Evolutionary conservation across 768 basidiomycete genomes (phyloP).

Genomic region (Trametes meyenii): DNA sequence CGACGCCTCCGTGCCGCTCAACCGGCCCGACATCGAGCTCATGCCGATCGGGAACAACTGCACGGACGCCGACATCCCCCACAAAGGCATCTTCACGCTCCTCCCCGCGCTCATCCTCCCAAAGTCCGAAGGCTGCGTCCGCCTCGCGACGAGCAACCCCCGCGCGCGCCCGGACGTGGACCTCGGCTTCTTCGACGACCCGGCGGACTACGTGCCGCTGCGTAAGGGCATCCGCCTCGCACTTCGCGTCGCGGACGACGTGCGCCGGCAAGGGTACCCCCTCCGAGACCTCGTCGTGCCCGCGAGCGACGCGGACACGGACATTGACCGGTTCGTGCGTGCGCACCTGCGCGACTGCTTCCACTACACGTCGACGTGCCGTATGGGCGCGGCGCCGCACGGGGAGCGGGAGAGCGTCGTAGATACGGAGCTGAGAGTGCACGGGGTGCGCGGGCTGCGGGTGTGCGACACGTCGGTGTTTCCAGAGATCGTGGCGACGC

Average conservation of each 20-base stretch:
- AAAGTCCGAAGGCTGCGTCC: conserved; percentile 27
- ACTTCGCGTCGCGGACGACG: conserved; percentile 23
- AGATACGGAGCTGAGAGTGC: conserved; percentile 43
- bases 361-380: conserved; percentile 40
- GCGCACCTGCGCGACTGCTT: conserved; percentile 15
- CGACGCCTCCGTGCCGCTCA: conserved; percentile 16
- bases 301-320: conserved; percentile 16
- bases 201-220: conserved; percentile 31
- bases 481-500: conserved; percentile 36
- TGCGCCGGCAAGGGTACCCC: conserved; percentile 15
- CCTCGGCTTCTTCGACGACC: conserved; percentile 31
- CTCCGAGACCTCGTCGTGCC: conserved; percentile 18
- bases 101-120: conserved; percentile 32
- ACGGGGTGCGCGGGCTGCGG: conserved; percentile 46
- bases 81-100: conserved; percentile 20
- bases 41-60: conserved; percentile 19
- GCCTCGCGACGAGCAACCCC: conserved; percentile 36
- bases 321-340: conserved; percentile 23
- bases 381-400: conserved; percentile 36
- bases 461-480: conserved; percentile 31
- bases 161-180: conserved; percentile 34
- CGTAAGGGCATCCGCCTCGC: conserved; percentile 25
- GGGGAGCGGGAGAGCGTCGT: conserved; percentile 42
- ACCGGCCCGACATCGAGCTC: conserved; percentile 28
- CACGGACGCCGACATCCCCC: conserved; percentile 10